Evolutionary conservation across 768 basidiomycete species (phyloP), one percentile per base, ranked within the genome.

Genomic region (Termitomyces sp.): DNA sequence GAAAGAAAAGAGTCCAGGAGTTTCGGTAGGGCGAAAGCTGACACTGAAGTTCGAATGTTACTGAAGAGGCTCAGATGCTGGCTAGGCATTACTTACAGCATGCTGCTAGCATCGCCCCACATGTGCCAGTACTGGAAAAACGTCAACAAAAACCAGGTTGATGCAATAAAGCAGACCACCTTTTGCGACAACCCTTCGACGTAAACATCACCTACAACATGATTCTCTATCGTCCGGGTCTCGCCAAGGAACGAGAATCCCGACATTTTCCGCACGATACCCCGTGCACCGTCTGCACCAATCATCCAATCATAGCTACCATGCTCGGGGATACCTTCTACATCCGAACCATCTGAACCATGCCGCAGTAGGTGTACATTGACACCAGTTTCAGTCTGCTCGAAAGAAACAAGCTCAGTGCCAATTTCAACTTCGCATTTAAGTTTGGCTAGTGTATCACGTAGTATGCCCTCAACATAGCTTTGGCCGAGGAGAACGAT

Each of bases 251-350:
- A 79, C 2, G 67, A 60, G 7, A 78, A 57, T 7, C 74, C 74
- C 2, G 76, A 64, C 43, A 66, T 62, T 50, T 78, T 77, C 55
- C 78, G 66, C n/a, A 78, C 73, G 19, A 70, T 63, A 35, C 77
- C 73, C 32, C 69, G 71, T 1, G 75, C 77, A 6, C 77, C 78
- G 61, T 80, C 78, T 0, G 74, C 67, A 6, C 78, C 78, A 52
- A 80, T 66, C 54, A 79, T 65, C 66, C 70, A 79, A 9, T 68
- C 69, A 44, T 67, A 73, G 3, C 53, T 57, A 5, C 64, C 48
- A 11, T 63, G 57, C 59, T 79, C 77, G 8, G 32, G 47, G 10
- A 59, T 64, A 19, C 63, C 64, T 39, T 57, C 8, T 39, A 32
- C 37, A 61, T 60, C 37, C 48, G 55, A 34, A 41, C 56, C 40